Base-by-base conservation (phyloP, 768 basidiomycete genomes). In the Mycena belliarum region DNA sequence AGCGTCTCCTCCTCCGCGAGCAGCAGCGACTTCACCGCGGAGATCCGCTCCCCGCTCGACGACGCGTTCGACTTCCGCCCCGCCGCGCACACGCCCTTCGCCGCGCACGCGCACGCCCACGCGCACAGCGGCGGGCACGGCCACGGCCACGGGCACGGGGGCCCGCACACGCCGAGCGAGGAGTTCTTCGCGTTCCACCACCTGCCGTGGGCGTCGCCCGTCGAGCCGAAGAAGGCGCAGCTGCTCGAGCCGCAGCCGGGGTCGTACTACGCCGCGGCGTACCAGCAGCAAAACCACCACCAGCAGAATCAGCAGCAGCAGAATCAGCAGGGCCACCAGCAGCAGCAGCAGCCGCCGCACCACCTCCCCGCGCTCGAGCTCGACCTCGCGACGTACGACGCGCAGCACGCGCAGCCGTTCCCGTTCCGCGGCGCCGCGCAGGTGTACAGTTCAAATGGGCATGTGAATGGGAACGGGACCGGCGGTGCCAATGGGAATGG, bases 21-120 rank as follows among this genome's bases (percentile, higher is more conserved):
- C 18, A 10, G 44, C 44, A 46, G 43, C 48, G 59, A 55, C 12
- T 60, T 51, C 26, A 53, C 50, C 52, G 50, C 60, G 2, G 50
- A 57, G 23, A 46, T 61, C 21, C 59, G 54, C 49, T 60, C 59
- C 10, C 59, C 59, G 46, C 59, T 60, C 38, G 54, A 60, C 54
- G 54, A 55, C 18, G 49, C 50, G 9, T 60, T 60, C 28, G 58
- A 59, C 51, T 44, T 15, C 6, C 12, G 16, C 33, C 33, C 10
- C 44, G 37, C 28, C 20, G 21, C 4, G n/a, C n/a, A n/a, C 46
- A 45, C n/a, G 9, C 4, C 42, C 18, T 3, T 28, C 24, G 24
- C 29, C 29, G 12, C 29, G 7, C 6, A 12, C 29, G 12, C 7
- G 29, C 29, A 12, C 12, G 6, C 29, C 29, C 6, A 12, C 29